Evolutionary conservation across 495 filamentous ascomycete genomes (phyloP).

Genomic region (Pseudomonodictys pantanalensis): DNA sequence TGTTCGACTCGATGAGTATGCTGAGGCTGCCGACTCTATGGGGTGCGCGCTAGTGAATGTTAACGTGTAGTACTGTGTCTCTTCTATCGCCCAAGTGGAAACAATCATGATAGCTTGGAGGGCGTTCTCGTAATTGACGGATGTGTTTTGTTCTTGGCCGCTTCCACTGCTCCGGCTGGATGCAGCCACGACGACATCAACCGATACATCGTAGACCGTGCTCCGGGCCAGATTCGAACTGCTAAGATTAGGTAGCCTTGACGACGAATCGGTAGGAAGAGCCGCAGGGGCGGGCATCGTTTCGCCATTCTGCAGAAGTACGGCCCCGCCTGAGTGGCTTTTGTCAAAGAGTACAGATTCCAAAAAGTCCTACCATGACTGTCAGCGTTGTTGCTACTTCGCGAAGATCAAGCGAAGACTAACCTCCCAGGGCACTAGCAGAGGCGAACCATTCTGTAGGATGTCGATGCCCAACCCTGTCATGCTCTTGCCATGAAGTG

Average conservation of each 20-base stretch:
- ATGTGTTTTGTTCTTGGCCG: slow-evolving; percentile 27
- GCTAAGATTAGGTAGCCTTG: slow-evolving; percentile 9
- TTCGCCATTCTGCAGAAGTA: slow-evolving; percentile 1
- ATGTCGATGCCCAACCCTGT: slow-evolving; percentile 62
- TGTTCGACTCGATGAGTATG: slow-evolving; percentile 30
- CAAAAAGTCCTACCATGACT: slow-evolving; percentile 29
- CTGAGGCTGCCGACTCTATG: slow-evolving; percentile 12
- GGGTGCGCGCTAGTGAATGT: slow-evolving; percentile 58
- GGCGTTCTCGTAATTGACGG: slow-evolving; percentile 36
- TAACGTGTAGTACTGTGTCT: slow-evolving; percentile 60
- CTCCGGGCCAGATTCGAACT: slow-evolving; percentile 27
- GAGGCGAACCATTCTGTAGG: slow-evolving; percentile 51
- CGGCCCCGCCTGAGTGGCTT: neutral
- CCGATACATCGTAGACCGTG: slow-evolving; percentile 48
- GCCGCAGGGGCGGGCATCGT: slow-evolving; percentile 23
- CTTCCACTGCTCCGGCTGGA: neutral
- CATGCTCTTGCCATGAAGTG: slow-evolving; percentile 55
- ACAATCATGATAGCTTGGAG: slow-evolving; percentile 64
- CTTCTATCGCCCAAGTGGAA: slow-evolving; percentile 59
- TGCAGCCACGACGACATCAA: slow-evolving; percentile 56
- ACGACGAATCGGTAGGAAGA: neutral
- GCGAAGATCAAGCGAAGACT: neutral
- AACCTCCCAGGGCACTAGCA: slow-evolving; percentile 45
- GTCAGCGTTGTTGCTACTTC: neutral
- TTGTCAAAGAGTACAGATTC: slow-evolving; percentile 36